phyloP scores from a whole-genome alignment of 2,329 filamentous ascomycete genomes.

The Ciborinia camelliae region DNA sequence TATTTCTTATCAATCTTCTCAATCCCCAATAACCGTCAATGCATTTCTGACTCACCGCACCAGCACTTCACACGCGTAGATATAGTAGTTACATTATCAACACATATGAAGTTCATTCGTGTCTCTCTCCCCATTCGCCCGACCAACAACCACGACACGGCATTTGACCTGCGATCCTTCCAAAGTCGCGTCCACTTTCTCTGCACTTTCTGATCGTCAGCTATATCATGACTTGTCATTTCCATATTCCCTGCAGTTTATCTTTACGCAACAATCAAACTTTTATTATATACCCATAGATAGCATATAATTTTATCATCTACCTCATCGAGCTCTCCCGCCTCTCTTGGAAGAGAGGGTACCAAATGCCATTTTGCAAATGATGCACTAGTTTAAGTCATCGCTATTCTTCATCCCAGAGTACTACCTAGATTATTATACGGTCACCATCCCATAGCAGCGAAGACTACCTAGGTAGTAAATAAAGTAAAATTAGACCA shows the following conservation, averaged over 20 bases:
- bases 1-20: neutral
- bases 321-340: neutral
- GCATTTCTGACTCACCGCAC: neutral
- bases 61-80: no score
- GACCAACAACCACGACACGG: neutral
- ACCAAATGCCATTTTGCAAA: neutral
- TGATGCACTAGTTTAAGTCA: neutral
- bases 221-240: neutral
- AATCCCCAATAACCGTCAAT: neutral
- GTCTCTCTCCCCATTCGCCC: neutral
- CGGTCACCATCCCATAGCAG: neutral
- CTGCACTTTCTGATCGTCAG: neutral
- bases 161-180: neutral
- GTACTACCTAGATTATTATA: neutral
- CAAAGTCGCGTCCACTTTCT: neutral
- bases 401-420: neutral
- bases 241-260: neutral
- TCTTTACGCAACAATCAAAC: neutral
- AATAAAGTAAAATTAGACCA: no score
- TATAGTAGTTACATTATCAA: no score
- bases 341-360: no score
- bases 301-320: neutral
- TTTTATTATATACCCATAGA: neutral
- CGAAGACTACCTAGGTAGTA: no score
- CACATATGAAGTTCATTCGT: no score